phyloP scores from a whole-genome alignment of 352 stramenopile genomes.

The Phytophthora pini region DNA sequence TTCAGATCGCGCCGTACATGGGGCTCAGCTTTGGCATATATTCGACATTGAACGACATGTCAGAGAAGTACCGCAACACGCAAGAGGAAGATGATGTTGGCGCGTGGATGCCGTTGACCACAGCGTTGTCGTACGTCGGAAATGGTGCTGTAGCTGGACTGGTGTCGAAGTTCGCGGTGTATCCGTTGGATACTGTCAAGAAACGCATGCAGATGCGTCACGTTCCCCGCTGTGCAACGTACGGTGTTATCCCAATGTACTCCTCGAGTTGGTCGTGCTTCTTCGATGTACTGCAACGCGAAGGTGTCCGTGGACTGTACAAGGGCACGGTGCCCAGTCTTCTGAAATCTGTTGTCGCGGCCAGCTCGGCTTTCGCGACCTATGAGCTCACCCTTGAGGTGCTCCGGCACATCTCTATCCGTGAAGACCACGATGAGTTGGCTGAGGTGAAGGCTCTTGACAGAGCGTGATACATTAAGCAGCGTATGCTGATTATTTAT shows the following conservation, averaged over 20 bases:
- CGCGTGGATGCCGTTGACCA: conserved; percentile 31
- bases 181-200: conserved; percentile 97
- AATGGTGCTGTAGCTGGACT: conserved; percentile 90
- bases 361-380: conserved; percentile 79
- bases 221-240: conserved; percentile 60
- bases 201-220: conserved; percentile 94
- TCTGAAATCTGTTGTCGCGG: conserved; percentile 80
- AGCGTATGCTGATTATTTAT: conserved; percentile 11
- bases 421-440: conserved; percentile 21
- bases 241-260: conserved; percentile 78
- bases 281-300: conserved; percentile 56
- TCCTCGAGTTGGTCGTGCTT: conserved; percentile 66
- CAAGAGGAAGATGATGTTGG: conserved; percentile 10
- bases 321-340: conserved; percentile 83
- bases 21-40: conserved; percentile 96
- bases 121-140: conserved; percentile 64
- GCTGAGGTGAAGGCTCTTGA: conserved; percentile 12
- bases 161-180: conserved; percentile 93
- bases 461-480: conserved; percentile 10
- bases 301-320: conserved; percentile 80
- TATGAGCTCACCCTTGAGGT: conserved; percentile 70
- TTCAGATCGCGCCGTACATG: conserved; percentile 97
- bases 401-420: conserved; percentile 38
- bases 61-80: conserved; percentile 27
- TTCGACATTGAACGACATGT: conserved; percentile 55